Evolutionary conservation across 352 stramenopile species (phyloP), one percentile per base, ranked within the genome.

Genomic region (Phytophthora palmivora): DNA sequence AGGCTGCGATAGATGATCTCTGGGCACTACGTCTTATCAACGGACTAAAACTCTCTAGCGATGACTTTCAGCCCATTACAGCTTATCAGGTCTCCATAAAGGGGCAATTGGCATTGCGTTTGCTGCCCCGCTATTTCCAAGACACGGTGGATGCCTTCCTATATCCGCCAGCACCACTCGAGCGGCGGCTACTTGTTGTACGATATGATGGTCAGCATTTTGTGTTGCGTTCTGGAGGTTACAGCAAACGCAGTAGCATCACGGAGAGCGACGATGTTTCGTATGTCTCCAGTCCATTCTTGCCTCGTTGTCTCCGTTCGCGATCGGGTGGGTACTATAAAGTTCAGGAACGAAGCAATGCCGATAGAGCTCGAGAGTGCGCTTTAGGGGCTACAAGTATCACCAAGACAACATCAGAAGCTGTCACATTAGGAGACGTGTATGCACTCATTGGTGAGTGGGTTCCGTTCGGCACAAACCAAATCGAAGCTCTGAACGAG

Each of bases 401-500:
- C 51, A 79, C 74, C 10, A 95, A 98, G 55, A 91, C 96, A 43
- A 95, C 98, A 2, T 89, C 88, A 2, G 92, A 98, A 64, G 93
- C 97, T 3, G 88, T 99, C 41, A 97, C 92, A 16, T 77, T 99
- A 24, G 97, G 97, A 61, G 96, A 95, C 34, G 96, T 99, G 9
- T 98, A 93, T 26, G 90, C 98, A 16, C 96, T 99, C 61, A 96
- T 99, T 39, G 93, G 94, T 15, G 97, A 99, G 76, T 99, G 97
- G 78, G 97, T 99, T 3, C 97, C 97, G 1, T 99, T 99, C 62
- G 96, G 97, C 15, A 92, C 96, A 2, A 99, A 99, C 71, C 92
- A 99, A 75, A 97, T 99, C 57, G 94, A 99, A 22, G 91, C 97
- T 48, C 69, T 99, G 2, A 99, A 99, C 58, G 96, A 98, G 41